Evolutionary conservation across 208 protist genomes (phyloP).

Genomic region (Trypanosoma vivax): DNA sequence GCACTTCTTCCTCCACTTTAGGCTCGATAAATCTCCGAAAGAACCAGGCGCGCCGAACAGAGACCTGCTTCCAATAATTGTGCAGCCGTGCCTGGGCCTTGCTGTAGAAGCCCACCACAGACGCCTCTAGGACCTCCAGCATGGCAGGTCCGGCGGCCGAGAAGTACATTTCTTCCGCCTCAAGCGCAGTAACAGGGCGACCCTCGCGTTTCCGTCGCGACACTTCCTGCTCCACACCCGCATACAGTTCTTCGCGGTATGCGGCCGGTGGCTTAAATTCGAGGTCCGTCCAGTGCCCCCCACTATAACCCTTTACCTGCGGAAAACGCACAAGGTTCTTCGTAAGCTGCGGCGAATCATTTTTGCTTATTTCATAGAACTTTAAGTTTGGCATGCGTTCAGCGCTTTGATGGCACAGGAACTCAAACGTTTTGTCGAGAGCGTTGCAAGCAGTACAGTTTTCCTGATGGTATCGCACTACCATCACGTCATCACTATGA

Average conservation of each 20-base stretch:
- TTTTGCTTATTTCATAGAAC: conserved; percentile 73
- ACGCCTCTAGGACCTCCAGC: conserved; percentile 68
- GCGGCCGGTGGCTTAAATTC: conserved; percentile 76
- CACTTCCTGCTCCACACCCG: conserved; percentile 54
- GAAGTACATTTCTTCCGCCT: conserved; percentile 88
- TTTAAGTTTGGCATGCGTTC: conserved; percentile 42
- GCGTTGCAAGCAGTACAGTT: conserved; percentile 84
- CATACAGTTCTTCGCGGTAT: conserved; percentile 70
- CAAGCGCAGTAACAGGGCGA: conserved; percentile 61
- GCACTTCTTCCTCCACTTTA: conserved; percentile 47
- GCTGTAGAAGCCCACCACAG: conserved; percentile 54
- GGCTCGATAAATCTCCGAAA: conserved; percentile 73
- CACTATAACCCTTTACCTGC: conserved; percentile 80
- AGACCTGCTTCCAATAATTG: conserved; percentile 86
- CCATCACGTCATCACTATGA: conserved; percentile 68
- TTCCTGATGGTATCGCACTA: conserved; percentile 76
- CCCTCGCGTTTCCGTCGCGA: conserved; percentile 35
- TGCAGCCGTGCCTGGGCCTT: conserved; percentile 75
- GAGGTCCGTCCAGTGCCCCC: conserved; percentile 75
- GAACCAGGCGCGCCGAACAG: conserved; percentile 72
- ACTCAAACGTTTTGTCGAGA: conserved; percentile 68
- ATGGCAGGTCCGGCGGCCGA: conserved; percentile 68
- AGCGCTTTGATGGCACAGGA: conserved; percentile 65
- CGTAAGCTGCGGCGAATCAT: conserved; percentile 56
- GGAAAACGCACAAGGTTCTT: conserved; percentile 71